These are phyloP conservation scores for Fusarium anguioides DNA, from an alignment of 2,329 filamentous ascomycete species.

Conservation along the genomic window DNA sequence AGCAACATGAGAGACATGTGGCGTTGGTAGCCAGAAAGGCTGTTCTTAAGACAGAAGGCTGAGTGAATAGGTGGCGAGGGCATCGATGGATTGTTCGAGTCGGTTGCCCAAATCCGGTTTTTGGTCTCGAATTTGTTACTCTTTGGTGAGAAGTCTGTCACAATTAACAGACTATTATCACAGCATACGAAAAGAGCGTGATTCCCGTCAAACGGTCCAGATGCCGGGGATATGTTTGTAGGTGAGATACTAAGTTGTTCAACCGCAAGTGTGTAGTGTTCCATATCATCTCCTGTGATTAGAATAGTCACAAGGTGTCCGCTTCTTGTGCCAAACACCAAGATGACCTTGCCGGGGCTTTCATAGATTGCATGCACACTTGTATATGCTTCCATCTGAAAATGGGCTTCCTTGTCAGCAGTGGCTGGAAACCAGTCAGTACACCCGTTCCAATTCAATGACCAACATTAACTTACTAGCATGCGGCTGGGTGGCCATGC, in stretches of 20 bases:
- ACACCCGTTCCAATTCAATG: neutral
- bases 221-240: conserved; percentile 49
- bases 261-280: conserved; percentile 43
- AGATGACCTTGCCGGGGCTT: conserved; percentile 40
- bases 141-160: conserved; percentile 52
- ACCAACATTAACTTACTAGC: conserved; percentile 25
- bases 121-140: conserved; percentile 53
- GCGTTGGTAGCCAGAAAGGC: conserved; percentile 53
- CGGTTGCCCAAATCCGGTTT: conserved; percentile 63
- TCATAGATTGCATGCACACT: conserved; percentile 55
- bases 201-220: conserved; percentile 38
- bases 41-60: conserved; percentile 55
- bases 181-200: conserved; percentile 59
- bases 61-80: conserved; percentile 61
- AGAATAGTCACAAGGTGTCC: conserved; percentile 61
- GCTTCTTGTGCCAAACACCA: conserved; percentile 63
- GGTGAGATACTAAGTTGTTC: conserved; percentile 54
- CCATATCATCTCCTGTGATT: conserved; percentile 30
- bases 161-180: conserved; percentile 58
- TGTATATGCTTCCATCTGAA: conserved; percentile 57
- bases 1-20: conserved; percentile 62
- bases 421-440: conserved; percentile 18
- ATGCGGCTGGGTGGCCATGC: conserved; percentile 14
- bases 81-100: conserved; percentile 59
- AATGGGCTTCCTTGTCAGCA: neutral